These are phyloP conservation scores for Zygosaccharomyces pseudorouxii DNA, from an alignment of 805 yeast species.

Conservation along the genomic window DNA sequence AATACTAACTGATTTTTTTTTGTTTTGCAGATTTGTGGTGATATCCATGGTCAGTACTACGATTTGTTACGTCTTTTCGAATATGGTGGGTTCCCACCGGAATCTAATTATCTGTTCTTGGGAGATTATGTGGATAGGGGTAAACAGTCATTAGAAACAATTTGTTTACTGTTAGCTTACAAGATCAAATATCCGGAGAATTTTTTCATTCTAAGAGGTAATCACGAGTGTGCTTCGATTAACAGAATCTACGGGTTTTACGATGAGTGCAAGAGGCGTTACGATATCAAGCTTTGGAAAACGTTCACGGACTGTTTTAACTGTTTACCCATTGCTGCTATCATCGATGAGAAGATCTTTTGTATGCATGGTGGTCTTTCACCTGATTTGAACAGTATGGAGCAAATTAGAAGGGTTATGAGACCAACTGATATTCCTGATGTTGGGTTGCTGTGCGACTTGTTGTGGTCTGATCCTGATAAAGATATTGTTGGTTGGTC, in stretches of 20 bases:
- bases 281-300: slow-evolving; percentile 97
- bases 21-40: slow-evolving; percentile 71
- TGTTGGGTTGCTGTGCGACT: slow-evolving; percentile 92
- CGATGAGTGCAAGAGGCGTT: slow-evolving; percentile 98
- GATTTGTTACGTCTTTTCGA: slow-evolving; percentile 92
- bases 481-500: slow-evolving; percentile 98
- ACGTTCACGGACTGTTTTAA: slow-evolving; percentile 98
- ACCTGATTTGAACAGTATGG: slow-evolving; percentile 97
- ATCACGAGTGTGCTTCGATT: slow-evolving; percentile 97
- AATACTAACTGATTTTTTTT: slow-evolving; percentile 4
- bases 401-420: slow-evolving; percentile 97
- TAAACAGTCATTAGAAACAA: slow-evolving; percentile 93
- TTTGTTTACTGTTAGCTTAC: slow-evolving; percentile 88
- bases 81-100: slow-evolving; percentile 99
- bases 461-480: slow-evolving; percentile 98
- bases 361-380: slow-evolving; percentile 99
- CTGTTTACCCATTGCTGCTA: slow-evolving; percentile 97
- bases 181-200: slow-evolving; percentile 98
- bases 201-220: slow-evolving; percentile 93
- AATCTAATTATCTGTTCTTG: slow-evolving; percentile 88
- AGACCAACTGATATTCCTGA: slow-evolving; percentile 99
- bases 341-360: slow-evolving; percentile 94
- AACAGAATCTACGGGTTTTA: slow-evolving; percentile 97
- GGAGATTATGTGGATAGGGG: slow-evolving; percentile 99
- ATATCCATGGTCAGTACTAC: slow-evolving; percentile 97